Evolutionary conservation across 441 rosid genomes (phyloP).

Genomic region (Pelargonium myrrhifolium): DNA sequence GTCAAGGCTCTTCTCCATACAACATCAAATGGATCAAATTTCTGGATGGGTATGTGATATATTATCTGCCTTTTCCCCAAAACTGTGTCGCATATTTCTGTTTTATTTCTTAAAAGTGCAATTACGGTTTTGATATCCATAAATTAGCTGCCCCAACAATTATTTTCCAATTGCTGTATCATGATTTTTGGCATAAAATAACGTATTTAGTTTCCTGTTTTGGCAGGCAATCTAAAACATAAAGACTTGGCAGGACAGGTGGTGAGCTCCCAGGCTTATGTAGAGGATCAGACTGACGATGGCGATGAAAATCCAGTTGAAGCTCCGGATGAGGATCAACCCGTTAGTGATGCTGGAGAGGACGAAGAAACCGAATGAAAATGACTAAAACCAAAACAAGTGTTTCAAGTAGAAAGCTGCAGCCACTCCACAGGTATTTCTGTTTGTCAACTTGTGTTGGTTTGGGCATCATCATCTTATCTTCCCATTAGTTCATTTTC

Average conservation of each 20-base stretch:
- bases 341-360: conserved; percentile 18
- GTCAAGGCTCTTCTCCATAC: conserved; percentile 82
- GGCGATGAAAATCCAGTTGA: conserved; percentile 34
- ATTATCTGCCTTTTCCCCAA: background rate
- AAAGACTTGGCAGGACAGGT: conserved; percentile 71
- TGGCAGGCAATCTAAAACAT: conserved; percentile 73
- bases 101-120: background rate
- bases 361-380: conserved; percentile 22
- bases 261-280: conserved; percentile 74
- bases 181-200: background rate
- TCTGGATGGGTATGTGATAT: conserved; percentile 72
- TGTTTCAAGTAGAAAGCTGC: background rate
- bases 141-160: background rate
- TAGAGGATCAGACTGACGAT: conserved; percentile 31
- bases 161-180: background rate
- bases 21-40: conserved; percentile 55
- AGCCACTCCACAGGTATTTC: background rate
- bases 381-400: background rate
- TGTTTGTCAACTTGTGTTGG: background rate
- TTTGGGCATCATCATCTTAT: background rate
- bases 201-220: conserved; percentile 5
- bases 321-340: conserved; percentile 25
- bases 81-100: too few relatives aligned
- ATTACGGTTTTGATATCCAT: background rate
- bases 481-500: too few relatives aligned